A percentile compares a stretch with the other conserved stretches of the same genome.
These are phyloP conservation scores for Stachybotrys chartarum DNA, from an alignment of 2,329 filamentous ascomycete genomes.

Conservation along the genomic window DNA sequence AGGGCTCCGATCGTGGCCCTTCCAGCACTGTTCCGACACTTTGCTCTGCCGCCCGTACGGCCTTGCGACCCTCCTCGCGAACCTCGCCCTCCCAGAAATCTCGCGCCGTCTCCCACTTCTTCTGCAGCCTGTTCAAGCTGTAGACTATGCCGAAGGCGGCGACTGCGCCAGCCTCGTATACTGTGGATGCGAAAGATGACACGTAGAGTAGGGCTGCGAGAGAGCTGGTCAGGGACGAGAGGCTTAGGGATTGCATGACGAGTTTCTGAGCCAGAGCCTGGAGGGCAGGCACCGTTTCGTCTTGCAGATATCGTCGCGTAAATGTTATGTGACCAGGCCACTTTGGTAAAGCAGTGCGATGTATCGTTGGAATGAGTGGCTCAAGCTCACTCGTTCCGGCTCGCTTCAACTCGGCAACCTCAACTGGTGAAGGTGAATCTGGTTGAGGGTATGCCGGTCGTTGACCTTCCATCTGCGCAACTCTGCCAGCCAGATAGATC, in stretches of 20 bases:
- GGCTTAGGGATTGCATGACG: constrained; percentile 68
- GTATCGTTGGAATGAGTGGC: constrained; percentile 12
- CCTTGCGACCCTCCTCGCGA: constrained; percentile 59
- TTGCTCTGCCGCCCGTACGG: constrained; percentile 48
- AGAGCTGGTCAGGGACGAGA: constrained; percentile 54
- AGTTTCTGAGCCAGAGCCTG: constrained; percentile 68
- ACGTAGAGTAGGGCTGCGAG: constrained; percentile 51
- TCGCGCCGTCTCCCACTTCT: constrained; percentile 54
- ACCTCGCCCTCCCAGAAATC: constrained; percentile 59
- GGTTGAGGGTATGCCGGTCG: constrained; percentile 28
- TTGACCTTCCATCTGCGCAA: constrained; percentile 42
- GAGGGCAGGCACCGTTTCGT: constrained; percentile 61
- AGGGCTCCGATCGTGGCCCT: constrained; percentile 10
- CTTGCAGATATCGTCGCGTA: constrained; percentile 58
- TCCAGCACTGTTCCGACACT: constrained; percentile 42
- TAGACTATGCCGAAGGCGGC: constrained; percentile 54
- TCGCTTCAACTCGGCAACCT: constrained; percentile 15
- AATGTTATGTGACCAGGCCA: constrained; percentile 73
- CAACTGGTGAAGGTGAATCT: constrained; percentile 9
- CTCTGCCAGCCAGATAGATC: constrained; percentile 75
- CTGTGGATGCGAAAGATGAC: constrained; percentile 41
- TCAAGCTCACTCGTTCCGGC: constrained; percentile 16
- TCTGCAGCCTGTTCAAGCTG: constrained; percentile 53
- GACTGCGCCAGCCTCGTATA: constrained; percentile 57
- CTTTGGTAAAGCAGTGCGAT: constrained; percentile 25